These are phyloP conservation scores for Cyberlindnera petersonii DNA, from an alignment of 805 yeast species.

Conservation along the genomic window DNA sequence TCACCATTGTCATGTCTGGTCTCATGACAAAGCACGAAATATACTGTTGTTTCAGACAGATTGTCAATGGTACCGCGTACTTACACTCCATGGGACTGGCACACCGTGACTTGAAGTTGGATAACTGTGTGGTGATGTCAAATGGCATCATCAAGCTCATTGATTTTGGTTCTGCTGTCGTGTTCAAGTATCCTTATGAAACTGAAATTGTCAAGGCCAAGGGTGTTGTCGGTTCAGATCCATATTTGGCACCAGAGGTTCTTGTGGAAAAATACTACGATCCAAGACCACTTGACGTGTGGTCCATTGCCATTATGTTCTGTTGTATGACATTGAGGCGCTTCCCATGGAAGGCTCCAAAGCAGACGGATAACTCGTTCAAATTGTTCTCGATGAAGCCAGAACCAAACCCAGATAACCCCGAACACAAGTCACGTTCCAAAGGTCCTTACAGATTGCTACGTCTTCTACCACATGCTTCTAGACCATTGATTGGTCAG, in stretches of 20 bases:
- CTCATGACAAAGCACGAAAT: constrained; percentile 67
- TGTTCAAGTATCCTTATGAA: constrained; percentile 65
- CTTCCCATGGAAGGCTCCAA: constrained; percentile 97
- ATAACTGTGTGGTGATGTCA: constrained; percentile 80
- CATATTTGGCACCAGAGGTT: constrained; percentile 93
- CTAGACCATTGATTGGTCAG: constrained; percentile 54
- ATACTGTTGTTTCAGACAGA: constrained; percentile 79
- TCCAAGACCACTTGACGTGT: constrained; percentile 83
- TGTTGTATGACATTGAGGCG: constrained; percentile 85
- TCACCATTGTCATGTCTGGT: constrained; percentile 89
- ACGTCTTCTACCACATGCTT: constrained; percentile 62
- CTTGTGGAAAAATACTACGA: constrained; percentile 59
- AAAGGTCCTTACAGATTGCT: constrained; percentile 72
- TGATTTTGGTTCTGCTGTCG: constrained; percentile 91
- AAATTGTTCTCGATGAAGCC: constrained; percentile 54
- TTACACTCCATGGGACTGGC: constrained; percentile 82
- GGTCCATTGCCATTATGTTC: constrained; percentile 91
- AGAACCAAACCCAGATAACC: constrained; percentile 28
- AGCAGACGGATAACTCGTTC: constrained; percentile 67
- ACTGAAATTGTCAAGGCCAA: constrained; percentile 57
- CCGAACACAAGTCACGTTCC: constrained; percentile 37
- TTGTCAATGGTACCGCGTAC: constrained; percentile 68
- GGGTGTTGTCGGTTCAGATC: constrained; percentile 95
- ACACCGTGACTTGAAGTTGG: constrained; percentile 88
- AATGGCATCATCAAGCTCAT: constrained; percentile 79